Evolutionary conservation across 2,329 filamentous ascomycete genomes (phyloP).

Genomic region (Claviceps fusiformis): DNA sequence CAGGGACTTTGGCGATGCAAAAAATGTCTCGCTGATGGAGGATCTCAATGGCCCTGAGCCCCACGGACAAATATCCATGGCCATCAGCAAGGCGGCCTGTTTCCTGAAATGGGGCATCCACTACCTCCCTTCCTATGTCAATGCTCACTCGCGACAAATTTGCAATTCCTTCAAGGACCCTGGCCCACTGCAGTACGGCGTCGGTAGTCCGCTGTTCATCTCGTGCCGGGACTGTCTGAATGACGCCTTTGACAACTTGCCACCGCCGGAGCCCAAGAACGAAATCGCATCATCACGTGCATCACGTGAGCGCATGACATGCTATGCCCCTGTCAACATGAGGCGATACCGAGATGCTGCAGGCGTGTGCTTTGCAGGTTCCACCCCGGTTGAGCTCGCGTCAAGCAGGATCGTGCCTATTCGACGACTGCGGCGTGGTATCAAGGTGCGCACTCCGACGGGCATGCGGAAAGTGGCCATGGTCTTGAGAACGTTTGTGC

Average conservation of each 20-base stretch:
- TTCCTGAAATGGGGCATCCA: slow-evolving; percentile 42
- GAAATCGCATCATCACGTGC: too few species aligned
- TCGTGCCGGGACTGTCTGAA: slow-evolving; percentile 36
- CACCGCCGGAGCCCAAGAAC: slow-evolving; percentile 19
- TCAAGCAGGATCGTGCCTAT: slow-evolving; percentile 27
- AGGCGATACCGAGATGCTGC: slow-evolving; percentile 25
- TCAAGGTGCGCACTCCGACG: slow-evolving; percentile 33
- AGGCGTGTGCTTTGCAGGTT: slow-evolving; percentile 40
- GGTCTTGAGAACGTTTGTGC: slow-evolving; percentile 36
- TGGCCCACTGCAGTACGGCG: slow-evolving; percentile 41
- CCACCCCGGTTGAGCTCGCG: slow-evolving; percentile 31
- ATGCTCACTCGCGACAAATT: slow-evolving; percentile 41
- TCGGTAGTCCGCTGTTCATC: slow-evolving; percentile 35
- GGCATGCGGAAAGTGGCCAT: slow-evolving; percentile 35
- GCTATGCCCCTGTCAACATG: slow-evolving; percentile 22
- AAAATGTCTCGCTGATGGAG: slow-evolving; percentile 32
- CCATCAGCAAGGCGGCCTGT: slow-evolving; percentile 24
- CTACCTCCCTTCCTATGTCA: slow-evolving; percentile 42
- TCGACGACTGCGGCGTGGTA: slow-evolving; percentile 29
- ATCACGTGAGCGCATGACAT: not conserved
- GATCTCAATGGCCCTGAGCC: slow-evolving; percentile 32
- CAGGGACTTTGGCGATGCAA: slow-evolving; percentile 18
- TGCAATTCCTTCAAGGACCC: slow-evolving; percentile 51
- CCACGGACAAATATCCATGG: slow-evolving; percentile 36
- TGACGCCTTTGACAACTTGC: slow-evolving; percentile 32